Percentiles rank a stretch among this genome's conserved stretches.
Evolutionary conservation across 2,329 filamentous ascomycete genomes (phyloP).

Genomic region (Alternaria gansuensis): DNA sequence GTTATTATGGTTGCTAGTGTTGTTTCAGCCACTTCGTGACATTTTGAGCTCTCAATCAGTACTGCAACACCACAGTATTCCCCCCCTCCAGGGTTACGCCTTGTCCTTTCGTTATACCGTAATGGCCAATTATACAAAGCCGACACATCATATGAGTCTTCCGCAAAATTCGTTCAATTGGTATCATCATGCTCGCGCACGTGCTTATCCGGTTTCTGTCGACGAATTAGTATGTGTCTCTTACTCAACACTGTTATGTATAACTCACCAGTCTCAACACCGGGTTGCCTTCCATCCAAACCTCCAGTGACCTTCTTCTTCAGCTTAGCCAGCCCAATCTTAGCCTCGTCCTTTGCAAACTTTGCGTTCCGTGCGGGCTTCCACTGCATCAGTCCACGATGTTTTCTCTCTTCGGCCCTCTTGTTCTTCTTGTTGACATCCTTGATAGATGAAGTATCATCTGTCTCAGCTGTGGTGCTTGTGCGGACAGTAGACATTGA

Average conservation of each 20-base stretch:
- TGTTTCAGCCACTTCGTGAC: neutral
- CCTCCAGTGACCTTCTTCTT: constrained; percentile 76
- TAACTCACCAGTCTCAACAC: constrained; percentile 74
- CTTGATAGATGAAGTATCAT: constrained; percentile 53
- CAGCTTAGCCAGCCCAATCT: constrained; percentile 77
- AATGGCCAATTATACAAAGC: neutral
- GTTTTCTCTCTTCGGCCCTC: constrained; percentile 79
- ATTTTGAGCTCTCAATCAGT: neutral
- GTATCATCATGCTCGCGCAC: neutral
- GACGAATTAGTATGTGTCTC: constrained; percentile 20
- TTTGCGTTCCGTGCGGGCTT: constrained; percentile 83
- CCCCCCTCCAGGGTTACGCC: neutral
- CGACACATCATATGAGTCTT: neutral
- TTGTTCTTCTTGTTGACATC: constrained; percentile 73
- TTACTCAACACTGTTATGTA: constrained; percentile 15
- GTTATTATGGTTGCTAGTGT: constrained; percentile 4
- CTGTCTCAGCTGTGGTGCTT: constrained; percentile 33
- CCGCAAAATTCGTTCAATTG: neutral
- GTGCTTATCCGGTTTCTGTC: constrained; percentile 36
- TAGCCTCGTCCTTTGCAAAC: constrained; percentile 88
- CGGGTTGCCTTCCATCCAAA: constrained; percentile 82
- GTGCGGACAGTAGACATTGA: constrained; percentile 45
- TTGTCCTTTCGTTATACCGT: neutral
- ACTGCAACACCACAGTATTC: neutral
- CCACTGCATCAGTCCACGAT: constrained; percentile 95